Base-by-base conservation (phyloP, 106 monocot species). In the Phalaenopsis equestris region DNA sequence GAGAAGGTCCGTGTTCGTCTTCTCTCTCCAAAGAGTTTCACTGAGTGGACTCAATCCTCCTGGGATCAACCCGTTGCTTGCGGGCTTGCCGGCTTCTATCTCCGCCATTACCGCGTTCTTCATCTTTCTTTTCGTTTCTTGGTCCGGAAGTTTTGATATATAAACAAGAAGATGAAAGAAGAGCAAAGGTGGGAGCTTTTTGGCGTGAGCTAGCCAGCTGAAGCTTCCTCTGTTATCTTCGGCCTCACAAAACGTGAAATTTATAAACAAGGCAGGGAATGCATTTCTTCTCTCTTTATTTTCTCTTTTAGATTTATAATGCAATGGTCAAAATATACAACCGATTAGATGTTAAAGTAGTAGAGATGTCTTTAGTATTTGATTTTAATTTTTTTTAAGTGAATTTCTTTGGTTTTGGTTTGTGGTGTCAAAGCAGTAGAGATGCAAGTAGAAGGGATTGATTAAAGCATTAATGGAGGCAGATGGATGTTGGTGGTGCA, bases 21-120 rank as follows among this genome's bases (percentile, higher is more conserved):
- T 93, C 45, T 93, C 93, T 78, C 82, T 88, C 92, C 92, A 93
- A 37, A 93, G 86, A 15, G 92, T 90, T 83, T 93, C 92, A 55
- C 92, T 90, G 38, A 93, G 79, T 21, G 92, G 92, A 75, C 92
- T 93, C 70, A 93, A 82, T 75, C 82, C 86, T 41, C 81, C 79
- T 36, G 36, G 65, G 49, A 61, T 61, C 39, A 85, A n/a, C 19
- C 79, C 75, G 12, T 58, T 61, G 42, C 81, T 88, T 23, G 86
- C 57, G 58, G 93, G 91, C 82, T 85, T 91, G 81, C 75, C 86
- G 10, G 90, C 83, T 86, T 93, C 90, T 76, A 96, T 85, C 83
- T 91, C 93, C 76, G 81, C 87, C 84, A 96, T 87, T 48, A 86
- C 93, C 7, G 76, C 47, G 46, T 10, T 49, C 76, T 76, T 76